Evolutionary conservation across 768 basidiomycete genomes (phyloP).

Genomic region (Mycena rosella): DNA sequence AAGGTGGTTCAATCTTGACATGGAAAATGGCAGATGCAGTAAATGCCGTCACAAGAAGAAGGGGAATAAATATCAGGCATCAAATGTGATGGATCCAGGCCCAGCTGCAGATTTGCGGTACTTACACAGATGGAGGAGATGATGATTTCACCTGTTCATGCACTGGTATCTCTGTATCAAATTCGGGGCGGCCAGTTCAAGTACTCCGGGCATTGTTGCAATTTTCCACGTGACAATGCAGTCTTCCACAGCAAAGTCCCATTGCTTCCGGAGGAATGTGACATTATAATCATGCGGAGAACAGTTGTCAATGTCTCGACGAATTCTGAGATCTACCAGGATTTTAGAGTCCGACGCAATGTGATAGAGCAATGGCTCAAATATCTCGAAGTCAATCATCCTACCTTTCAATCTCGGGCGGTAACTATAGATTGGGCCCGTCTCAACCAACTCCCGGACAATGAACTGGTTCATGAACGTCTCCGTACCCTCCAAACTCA

Average conservation of each 20-base stretch:
- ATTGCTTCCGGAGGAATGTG: constrained; percentile 22
- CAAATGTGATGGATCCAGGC: constrained; percentile 1
- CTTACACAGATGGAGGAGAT: constrained; percentile 20
- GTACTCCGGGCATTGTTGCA: constrained; percentile 22
- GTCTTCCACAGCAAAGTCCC: constrained; percentile 12
- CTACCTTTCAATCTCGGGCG: background rate
- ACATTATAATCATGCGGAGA: constrained; percentile 20
- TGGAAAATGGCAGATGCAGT: background rate
- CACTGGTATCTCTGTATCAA: constrained; percentile 18
- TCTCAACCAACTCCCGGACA: background rate
- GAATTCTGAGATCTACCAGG: constrained; percentile 13
- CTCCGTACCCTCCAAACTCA: constrained; percentile 19
- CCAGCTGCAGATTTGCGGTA: background rate
- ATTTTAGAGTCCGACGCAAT: constrained; percentile 5
- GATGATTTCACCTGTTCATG: constrained; percentile 20
- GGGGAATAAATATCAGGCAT: background rate
- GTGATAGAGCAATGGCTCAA: constrained; percentile 14
- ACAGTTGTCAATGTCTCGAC: background rate
- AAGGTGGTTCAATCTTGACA: constrained; percentile 1
- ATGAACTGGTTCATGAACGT: constrained; percentile 2
- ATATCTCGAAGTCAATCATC: constrained; percentile 15
- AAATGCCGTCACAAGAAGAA: background rate
- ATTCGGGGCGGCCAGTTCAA: constrained; percentile 15
- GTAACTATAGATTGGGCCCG: constrained; percentile 7
- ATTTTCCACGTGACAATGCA: constrained; percentile 14